Base-by-base conservation (phyloP, 805 yeast genomes). In the Suhomyces prunicola region DNA sequence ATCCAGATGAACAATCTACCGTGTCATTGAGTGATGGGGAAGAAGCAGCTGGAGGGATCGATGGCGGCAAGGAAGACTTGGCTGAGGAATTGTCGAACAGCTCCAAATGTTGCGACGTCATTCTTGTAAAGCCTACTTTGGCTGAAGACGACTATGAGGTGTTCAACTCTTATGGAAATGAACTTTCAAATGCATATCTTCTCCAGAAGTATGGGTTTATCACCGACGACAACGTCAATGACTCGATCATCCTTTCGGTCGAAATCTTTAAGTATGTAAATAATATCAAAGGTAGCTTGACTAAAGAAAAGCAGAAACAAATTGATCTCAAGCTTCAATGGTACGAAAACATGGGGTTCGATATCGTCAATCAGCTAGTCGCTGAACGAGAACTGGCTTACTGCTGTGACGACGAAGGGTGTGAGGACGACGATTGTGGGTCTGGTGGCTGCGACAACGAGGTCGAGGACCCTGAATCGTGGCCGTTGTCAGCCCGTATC, bases 121-220 rank as follows among this genome's bases (percentile, higher is more conserved):
- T 81, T 0, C 61, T 86, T 2, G 72, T 75, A 17, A 65, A 64
- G 12, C 63, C 68, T 1, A 81, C 88, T 0, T 48, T 60, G 1
- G 63, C 69, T 33, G 82, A 83, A 6, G 66, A 73, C 10, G 56
- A 60, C 4, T 63, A 58, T 53, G 97, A 93, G 62, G 62, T 93
- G 12, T 88, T 85, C 73, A 91, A 90, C 69, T 84, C 94, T 0
- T 92, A 91, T 61, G 97, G 97, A 0, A 70, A 73, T 53, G 86
- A 84, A 26, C 73, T 86, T 40, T 70, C 85, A 13, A 90, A 88
- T 59, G 75, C 87, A 0, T 78, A 81, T 36, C 70, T 92, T 41
- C 66, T 91, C 12, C 82, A 91, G 12, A 78, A 88, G 52, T 92
- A 91, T 65, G 97, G 97, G 1, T 91, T 92, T 65, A 80, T 85